Base-by-base conservation (phyloP, 2,329 filamentous ascomycete species). In the Fusarium temperatum region DNA sequence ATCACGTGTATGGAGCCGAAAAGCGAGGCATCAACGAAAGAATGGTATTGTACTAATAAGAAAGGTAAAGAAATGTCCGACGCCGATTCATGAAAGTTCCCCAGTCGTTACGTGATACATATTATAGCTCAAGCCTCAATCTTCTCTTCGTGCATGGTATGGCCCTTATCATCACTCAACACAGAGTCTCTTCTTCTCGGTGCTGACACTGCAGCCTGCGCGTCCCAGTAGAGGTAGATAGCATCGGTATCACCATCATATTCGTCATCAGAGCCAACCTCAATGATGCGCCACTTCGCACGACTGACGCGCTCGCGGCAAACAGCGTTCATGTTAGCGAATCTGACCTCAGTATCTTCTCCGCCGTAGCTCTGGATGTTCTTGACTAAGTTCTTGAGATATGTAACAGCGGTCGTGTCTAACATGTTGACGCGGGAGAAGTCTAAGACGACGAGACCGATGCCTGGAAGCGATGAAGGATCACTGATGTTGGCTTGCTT, bases 351-450 rank as follows among this genome's bases (percentile, higher is more conserved):
- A 2, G 86, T 81, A 0, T 79, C 77, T 6, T 83, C 78, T 0
- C 88, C 88, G 1, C 84, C 85, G 61, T 87, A 90, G 30, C 84
- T 84, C 24, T 83, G 81, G 8, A 89, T 72, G 72, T 89, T 87
- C 20, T 80, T 80, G 24, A 85, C 81, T 26, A 90, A 78, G 41
- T 86, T 86, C 44, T 82, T 82, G 12, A 90, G 77, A 14, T 87
- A 85, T 0, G 83, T 81, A 8, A 88, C 82, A 0, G 86, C 88
- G 0, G 88, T 90, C 1, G 85, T 84, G 64, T 90, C 89, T 14
- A 88, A 83, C 67, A 88, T 86, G 22, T 86, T 85, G 24, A 88
- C 86, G 61, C 84, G 84, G 3, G 79, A 79, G 60, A 90, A 86
- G 71, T 90, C 88, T 1, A 90, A 80, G 0, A 90, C 82, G 0